Evolutionary conservation across 805 yeast species (phyloP).

Genomic region (Tetrapisispora namnaoensis): DNA sequence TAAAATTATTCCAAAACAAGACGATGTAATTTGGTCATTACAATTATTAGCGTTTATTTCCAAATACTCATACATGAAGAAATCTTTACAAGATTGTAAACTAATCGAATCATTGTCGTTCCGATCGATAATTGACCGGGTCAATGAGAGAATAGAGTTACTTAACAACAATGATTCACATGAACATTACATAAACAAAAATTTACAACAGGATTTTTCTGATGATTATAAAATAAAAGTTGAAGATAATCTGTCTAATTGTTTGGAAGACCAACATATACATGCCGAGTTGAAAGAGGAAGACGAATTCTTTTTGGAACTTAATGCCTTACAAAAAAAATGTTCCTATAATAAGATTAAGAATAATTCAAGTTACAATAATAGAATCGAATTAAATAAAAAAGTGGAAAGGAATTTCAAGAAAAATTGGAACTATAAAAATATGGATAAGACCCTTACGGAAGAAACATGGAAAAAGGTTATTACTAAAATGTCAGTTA

Average conservation of each 20-base stretch:
- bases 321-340: slow-evolving; percentile 5
- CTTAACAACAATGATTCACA: not conserved
- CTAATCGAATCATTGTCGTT: slow-evolving; percentile 61
- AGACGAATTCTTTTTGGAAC: slow-evolving; percentile 13
- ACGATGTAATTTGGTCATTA: slow-evolving; percentile 88
- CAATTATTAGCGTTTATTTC: slow-evolving; percentile 90
- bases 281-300: not conserved
- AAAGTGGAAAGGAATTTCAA: slow-evolving; percentile 17
- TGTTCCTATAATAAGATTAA: not conserved
- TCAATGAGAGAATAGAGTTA: slow-evolving; percentile 7
- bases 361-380: slow-evolving; percentile 4
- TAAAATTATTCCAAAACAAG: slow-evolving; percentile 78
- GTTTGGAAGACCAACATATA: not conserved
- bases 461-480: slow-evolving; percentile 13
- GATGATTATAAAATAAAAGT: no score
- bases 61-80: slow-evolving; percentile 74
- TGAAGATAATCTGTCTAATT: not conserved
- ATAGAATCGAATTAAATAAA: slow-evolving; percentile 9
- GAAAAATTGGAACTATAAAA: slow-evolving; percentile 37
- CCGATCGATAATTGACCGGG: slow-evolving; percentile 27
- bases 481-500: slow-evolving; percentile 27
- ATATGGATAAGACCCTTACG: slow-evolving; percentile 26
- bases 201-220: no score
- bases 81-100: slow-evolving; percentile 63
- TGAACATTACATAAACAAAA: not conserved